phyloP scores from a whole-genome alignment of 192 early-diverging fungal species.

The Coemansia guatemalensis region DNA sequence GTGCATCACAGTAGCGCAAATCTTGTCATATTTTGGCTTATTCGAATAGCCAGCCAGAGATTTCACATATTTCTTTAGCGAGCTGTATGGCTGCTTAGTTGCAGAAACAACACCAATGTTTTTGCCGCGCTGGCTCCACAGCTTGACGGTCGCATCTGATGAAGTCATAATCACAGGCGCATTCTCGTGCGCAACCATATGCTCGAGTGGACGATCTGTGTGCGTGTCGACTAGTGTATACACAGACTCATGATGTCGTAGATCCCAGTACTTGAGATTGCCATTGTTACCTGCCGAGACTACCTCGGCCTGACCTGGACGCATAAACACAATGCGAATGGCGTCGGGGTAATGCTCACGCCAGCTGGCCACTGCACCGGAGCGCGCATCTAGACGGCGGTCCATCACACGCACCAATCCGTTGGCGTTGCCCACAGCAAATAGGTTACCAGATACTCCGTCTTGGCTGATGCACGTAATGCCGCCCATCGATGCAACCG shows the following conservation, averaged over 20 bases:
- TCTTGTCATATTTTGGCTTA: neutral
- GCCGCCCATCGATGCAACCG: constrained; percentile 35
- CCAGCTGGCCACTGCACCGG: constrained; percentile 38
- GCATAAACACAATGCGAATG: constrained; percentile 39
- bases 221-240: constrained; percentile 33
- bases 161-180: constrained; percentile 44
- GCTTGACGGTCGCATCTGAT: constrained; percentile 37
- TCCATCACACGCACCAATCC: constrained; percentile 54
- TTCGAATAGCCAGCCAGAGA: constrained; percentile 33
- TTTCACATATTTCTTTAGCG: constrained; percentile 34
- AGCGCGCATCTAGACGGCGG: constrained; percentile 35
- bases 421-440: constrained; percentile 40
- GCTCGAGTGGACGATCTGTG: constrained; percentile 21
- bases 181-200: constrained; percentile 45
- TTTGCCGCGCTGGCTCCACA: constrained; percentile 51
- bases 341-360: constrained; percentile 37
- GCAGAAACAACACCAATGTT: constrained; percentile 40
- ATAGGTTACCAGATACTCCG: constrained; percentile 37
- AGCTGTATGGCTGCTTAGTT: constrained; percentile 15
- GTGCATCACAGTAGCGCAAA: constrained; percentile 35
- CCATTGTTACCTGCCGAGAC: constrained; percentile 44
- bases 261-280: constrained; percentile 51
- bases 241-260: constrained; percentile 29
- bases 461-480: constrained; percentile 47
- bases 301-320: constrained; percentile 35